phyloP scores from a whole-genome alignment of 345 rosid genomes.

The Pistacia integerrima region DNA sequence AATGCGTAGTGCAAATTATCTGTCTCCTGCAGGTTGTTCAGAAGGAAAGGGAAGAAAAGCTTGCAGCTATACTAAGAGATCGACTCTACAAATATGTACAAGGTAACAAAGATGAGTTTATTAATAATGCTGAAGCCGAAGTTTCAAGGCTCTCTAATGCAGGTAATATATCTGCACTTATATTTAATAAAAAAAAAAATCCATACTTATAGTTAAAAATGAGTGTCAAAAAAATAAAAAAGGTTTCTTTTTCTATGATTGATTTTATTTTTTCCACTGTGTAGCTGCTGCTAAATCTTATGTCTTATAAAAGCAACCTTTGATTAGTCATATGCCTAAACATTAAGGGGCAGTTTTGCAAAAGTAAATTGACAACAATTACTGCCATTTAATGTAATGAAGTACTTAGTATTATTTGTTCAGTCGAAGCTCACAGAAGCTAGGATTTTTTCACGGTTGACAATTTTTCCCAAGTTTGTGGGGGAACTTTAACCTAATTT shows the following conservation, averaged over 20 bases:
- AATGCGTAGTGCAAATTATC: neutral
- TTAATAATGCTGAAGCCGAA: constrained; percentile 74
- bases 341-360: neutral
- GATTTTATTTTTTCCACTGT: neutral
- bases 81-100: constrained; percentile 76
- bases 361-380: neutral
- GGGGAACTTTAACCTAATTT: neutral
- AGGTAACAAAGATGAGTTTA: constrained; percentile 74
- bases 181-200: no score
- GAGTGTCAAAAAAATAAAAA: neutral
- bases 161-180: constrained; percentile 43
- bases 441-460: neutral
- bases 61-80: constrained; percentile 66
- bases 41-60: constrained; percentile 97
- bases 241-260: neutral
- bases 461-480: neutral
- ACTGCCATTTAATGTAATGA: constrained; percentile 1
- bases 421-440: neutral
- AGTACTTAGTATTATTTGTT: neutral
- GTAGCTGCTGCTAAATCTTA: neutral
- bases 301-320: neutral
- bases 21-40: constrained; percentile 69
- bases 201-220: neutral
- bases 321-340: neutral
- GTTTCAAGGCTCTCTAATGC: constrained; percentile 85